Evolutionary conservation across 2,329 filamentous ascomycete species (phyloP).

Genomic region (Phyllosticta citrichinensis): DNA sequence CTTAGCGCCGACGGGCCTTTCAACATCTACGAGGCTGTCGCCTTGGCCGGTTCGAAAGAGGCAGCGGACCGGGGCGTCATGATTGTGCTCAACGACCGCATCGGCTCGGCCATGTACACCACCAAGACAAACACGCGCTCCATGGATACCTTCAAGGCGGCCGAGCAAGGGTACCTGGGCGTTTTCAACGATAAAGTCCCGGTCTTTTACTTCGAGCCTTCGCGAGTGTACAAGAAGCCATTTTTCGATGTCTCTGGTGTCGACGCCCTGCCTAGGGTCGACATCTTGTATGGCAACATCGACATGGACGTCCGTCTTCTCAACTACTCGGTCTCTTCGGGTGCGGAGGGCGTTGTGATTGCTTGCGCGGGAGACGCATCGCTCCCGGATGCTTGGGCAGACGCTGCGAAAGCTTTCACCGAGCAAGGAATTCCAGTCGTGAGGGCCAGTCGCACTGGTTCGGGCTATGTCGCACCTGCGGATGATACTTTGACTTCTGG

Average conservation of each 20-base stretch:
- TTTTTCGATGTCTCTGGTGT: constrained; percentile 18
- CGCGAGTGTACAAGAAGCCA: constrained; percentile 32
- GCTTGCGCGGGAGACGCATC: constrained; percentile 47
- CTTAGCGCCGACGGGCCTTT: constrained; percentile 53
- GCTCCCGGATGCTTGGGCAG: constrained; percentile 30
- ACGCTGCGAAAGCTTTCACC: constrained; percentile 8
- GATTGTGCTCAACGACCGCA: constrained; percentile 53
- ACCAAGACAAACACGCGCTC: constrained; percentile 55
- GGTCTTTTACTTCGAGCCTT: constrained; percentile 49
- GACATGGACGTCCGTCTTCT: constrained; percentile 41
- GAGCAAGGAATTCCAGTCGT: not conserved
- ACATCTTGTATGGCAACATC: constrained; percentile 48
- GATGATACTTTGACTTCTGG: constrained; percentile 17
- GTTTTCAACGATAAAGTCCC: constrained; percentile 49
- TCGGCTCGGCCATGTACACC: constrained; percentile 47
- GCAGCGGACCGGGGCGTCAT: constrained; percentile 46
- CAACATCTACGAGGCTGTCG: constrained; percentile 52
- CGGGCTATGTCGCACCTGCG: not conserved
- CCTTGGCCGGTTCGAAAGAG: constrained; percentile 39
- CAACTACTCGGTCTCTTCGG: constrained; percentile 37
- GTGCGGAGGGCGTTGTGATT: constrained; percentile 46
- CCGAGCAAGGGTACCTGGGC: constrained; percentile 49
- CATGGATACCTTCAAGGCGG: constrained; percentile 51
- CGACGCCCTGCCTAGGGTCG: constrained; percentile 40
- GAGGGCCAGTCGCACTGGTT: not conserved